Base-by-base conservation (phyloP, 2,329 filamentous ascomycete species). In the Tothia fuscella region DNA sequence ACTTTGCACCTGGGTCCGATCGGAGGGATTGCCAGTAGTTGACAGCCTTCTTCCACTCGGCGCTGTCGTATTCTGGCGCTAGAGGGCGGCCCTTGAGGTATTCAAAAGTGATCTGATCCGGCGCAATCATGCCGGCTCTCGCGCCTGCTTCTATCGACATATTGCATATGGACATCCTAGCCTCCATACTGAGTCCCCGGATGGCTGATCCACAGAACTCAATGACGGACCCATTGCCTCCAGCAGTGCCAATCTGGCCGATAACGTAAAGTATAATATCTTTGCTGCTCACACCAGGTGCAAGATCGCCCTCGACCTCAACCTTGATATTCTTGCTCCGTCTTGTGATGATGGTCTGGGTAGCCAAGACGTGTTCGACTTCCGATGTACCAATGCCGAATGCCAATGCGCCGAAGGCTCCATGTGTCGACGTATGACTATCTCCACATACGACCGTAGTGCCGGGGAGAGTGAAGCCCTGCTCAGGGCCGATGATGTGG, bases 291-390 rank as follows among this genome's bases (percentile, higher is more conserved):
- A 96, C 91, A 48, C 91, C 91, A 3, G 88, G 82, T 25, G 82
- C 76, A 44, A 96, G 76, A 61, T 89, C 79, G 41, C 91, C 91
- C 51, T 96, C 85, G 47, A 96, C 84, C 64, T 94, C 84, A 54
- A 98, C 81, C 56, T 86, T 82, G 89, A 98, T 96, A 71, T 98
- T 96, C 71, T 95, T 96, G 66, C 86, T 94, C 58, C 87, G 76
- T 67, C 86, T 86, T 48, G 88, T 93, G 61, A 95, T 87, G 50
- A 98, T 70, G 46, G 87, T 94, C 64, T 96, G 91, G 12, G 91
- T 96, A 40, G 91, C 91, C 44, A 98, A 75, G 48, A 98, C 91
- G 65, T 98, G 89, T 73, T 98, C 91, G 51, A 96, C 91, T 67
- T 98, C 91, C 59, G 85, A 93, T 48, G 91, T 98, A 53, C 91